These are phyloP conservation scores for Nemania sp. DNA, from an alignment of 2,329 filamentous ascomycete genomes.

Conservation along the genomic window DNA sequence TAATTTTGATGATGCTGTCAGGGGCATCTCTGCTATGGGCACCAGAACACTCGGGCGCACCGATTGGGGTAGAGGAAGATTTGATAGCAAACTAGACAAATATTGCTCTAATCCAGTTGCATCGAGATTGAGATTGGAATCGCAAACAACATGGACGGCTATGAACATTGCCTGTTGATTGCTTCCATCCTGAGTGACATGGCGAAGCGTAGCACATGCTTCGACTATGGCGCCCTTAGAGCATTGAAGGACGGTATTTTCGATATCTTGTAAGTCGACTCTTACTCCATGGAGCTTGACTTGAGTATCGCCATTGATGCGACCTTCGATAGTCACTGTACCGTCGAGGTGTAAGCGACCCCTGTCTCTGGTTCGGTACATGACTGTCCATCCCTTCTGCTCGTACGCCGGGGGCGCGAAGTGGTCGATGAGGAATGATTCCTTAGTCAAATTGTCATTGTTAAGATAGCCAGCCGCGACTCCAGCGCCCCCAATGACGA, in stretches of 20 bases:
- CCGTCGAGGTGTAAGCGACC: neutral
- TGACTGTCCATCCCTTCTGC: neutral
- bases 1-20: neutral
- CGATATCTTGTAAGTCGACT: constrained; percentile 58
- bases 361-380: constrained; percentile 22
- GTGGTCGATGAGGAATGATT: neutral
- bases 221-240: constrained; percentile 40
- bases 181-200: neutral
- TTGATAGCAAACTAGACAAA: neutral
- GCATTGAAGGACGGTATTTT: constrained; percentile 32
- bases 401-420: neutral
- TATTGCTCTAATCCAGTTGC: neutral
- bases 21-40: neutral
- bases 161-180: neutral
- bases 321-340: neutral
- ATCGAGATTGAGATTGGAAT: neutral
- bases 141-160: neutral
- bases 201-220: neutral
- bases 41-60: neutral
- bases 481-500: constrained; percentile 23
- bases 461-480: constrained; percentile 20
- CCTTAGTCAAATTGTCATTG: neutral
- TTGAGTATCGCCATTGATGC: constrained; percentile 56
- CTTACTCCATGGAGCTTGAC: constrained; percentile 55
- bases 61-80: neutral